These are phyloP conservation scores for Yarrowia bubula DNA, from an alignment of 805 yeast species.

Conservation along the genomic window DNA sequence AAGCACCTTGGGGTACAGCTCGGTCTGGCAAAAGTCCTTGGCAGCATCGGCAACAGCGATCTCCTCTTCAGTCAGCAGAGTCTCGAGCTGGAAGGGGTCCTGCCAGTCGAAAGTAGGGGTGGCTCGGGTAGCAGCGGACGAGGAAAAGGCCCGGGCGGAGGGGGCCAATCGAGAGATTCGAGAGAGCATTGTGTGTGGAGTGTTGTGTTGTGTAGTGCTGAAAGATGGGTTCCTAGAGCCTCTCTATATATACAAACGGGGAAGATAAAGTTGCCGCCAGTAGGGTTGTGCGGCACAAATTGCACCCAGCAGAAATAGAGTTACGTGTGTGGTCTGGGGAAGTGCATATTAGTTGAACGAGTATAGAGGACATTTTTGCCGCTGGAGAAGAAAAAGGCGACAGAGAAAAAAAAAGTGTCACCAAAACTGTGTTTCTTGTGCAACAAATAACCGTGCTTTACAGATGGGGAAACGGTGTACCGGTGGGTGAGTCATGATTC, in stretches of 20 bases:
- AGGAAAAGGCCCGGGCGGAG: constrained; percentile 11
- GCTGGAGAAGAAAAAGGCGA: not conserved
- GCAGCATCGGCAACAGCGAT: constrained; percentile 42
- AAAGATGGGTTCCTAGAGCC: no score
- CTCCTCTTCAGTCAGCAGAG: constrained; percentile 43
- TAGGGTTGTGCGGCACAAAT: constrained; percentile 23
- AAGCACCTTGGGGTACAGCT: constrained; percentile 42
- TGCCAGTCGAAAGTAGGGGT: constrained; percentile 40
- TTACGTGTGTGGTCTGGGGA: constrained; percentile 1
- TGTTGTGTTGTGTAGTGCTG: no score
- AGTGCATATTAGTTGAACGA: not conserved
- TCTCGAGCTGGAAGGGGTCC: constrained; percentile 41
- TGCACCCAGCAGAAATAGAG: not conserved
- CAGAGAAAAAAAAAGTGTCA: no score
- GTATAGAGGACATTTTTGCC: constrained; percentile 1
- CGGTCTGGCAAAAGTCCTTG: constrained; percentile 41
- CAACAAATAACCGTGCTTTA: no score
- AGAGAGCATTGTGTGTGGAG: constrained; percentile 5
- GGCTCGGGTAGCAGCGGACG: constrained; percentile 13
- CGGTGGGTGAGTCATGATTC: no score
- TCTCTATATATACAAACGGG: not conserved
- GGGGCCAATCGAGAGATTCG: constrained; percentile 12
- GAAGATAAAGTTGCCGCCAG: constrained; percentile 17
- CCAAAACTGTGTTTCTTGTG: no score
- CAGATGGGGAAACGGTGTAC: no score